A percentile compares a stretch with the other conserved stretches of the same genome.
Evolutionary conservation across 2,329 filamentous ascomycete genomes (phyloP).

Genomic region (Sarocladiaceae sp.): DNA sequence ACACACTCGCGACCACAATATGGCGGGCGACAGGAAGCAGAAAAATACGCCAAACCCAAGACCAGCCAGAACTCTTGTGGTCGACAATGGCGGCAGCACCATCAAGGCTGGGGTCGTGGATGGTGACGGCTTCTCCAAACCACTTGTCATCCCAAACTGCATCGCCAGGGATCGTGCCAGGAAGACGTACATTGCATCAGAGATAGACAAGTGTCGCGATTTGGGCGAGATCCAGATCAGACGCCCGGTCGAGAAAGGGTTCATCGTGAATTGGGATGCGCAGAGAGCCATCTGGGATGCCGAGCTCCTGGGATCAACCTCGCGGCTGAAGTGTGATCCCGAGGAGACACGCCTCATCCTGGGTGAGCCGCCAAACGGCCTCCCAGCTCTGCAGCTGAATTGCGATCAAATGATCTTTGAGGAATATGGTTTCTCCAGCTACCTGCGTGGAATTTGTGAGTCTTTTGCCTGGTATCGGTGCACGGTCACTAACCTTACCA

Average conservation of each 20-base stretch:
- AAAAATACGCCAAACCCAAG: slow-evolving; percentile 44
- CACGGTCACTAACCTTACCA: slow-evolving; percentile 24
- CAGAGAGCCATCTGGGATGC: slow-evolving; percentile 95
- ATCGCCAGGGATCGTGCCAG: slow-evolving; percentile 76
- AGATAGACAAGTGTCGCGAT: slow-evolving; percentile 73
- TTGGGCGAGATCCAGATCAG: slow-evolving; percentile 85
- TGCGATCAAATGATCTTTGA: slow-evolving; percentile 97
- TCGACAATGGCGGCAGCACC: slow-evolving; percentile 90
- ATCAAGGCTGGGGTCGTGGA: slow-evolving; percentile 81
- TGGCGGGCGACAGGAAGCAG: slow-evolving; percentile 40
- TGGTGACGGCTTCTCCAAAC: slow-evolving; percentile 39
- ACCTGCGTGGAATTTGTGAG: slow-evolving; percentile 67
- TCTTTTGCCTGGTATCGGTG: not conserved
- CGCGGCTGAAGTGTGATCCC: slow-evolving; percentile 65
- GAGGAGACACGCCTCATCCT: slow-evolving; percentile 77
- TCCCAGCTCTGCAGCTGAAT: slow-evolving; percentile 76
- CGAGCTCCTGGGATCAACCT: slow-evolving; percentile 68
- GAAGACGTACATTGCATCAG: slow-evolving; percentile 71
- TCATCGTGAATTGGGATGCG: slow-evolving; percentile 92
- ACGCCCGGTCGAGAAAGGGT: slow-evolving; percentile 88
- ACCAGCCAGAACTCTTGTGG: slow-evolving; percentile 66
- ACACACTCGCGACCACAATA: not conserved
- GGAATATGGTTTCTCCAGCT: slow-evolving; percentile 87
- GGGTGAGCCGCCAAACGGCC: slow-evolving; percentile 77
- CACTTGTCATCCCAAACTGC: slow-evolving; percentile 76